Evolutionary conservation across 352 stramenopile species (phyloP).

Genomic region (Phytophthora sojae): DNA sequence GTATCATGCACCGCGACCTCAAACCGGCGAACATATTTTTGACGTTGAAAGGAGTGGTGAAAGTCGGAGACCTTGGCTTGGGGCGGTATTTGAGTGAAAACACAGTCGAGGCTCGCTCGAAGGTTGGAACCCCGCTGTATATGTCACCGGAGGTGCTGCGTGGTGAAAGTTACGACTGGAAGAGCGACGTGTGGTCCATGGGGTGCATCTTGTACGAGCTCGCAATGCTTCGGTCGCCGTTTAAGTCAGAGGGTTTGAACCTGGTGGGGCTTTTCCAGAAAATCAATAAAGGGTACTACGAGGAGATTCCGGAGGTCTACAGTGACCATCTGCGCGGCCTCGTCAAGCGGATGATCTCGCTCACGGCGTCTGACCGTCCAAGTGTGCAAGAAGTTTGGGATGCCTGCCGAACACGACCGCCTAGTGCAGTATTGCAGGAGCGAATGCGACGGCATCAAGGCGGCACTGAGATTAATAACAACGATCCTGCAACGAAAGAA

Average conservation of each 20-base stretch:
- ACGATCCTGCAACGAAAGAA: slow-evolving; percentile 14
- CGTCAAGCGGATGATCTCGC: slow-evolving; percentile 78
- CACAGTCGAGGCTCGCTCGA: slow-evolving; percentile 86
- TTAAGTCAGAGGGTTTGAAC: slow-evolving; percentile 93
- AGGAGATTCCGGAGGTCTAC: slow-evolving; percentile 66
- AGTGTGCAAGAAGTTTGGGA: slow-evolving; percentile 76
- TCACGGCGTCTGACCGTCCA: slow-evolving; percentile 63
- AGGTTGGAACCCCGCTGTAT: slow-evolving; percentile 95
- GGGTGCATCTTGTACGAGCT: slow-evolving; percentile 97
- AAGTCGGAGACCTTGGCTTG: slow-evolving; percentile 88
- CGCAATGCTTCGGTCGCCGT: slow-evolving; percentile 93
- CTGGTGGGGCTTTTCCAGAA: slow-evolving; percentile 94
- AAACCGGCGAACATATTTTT: slow-evolving; percentile 96
- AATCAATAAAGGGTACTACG: slow-evolving; percentile 89
- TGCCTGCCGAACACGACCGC: slow-evolving; percentile 48
- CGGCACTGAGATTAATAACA: slow-evolving; percentile 37
- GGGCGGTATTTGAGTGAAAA: slow-evolving; percentile 82
- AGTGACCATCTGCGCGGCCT: slow-evolving; percentile 64
- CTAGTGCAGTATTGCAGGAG: slow-evolving; percentile 43
- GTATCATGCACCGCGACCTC: slow-evolving; percentile 95
- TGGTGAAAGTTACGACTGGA: slow-evolving; percentile 95
- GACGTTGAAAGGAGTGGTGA: slow-evolving; percentile 90
- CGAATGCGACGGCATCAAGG: slow-evolving; percentile 26
- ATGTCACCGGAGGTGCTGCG: slow-evolving; percentile 95
- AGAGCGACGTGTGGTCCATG: slow-evolving; percentile 95